Conservation (phyloP, 2,329 filamentous ascomycete genomes). For the Hypoxylon sp. region DNA sequence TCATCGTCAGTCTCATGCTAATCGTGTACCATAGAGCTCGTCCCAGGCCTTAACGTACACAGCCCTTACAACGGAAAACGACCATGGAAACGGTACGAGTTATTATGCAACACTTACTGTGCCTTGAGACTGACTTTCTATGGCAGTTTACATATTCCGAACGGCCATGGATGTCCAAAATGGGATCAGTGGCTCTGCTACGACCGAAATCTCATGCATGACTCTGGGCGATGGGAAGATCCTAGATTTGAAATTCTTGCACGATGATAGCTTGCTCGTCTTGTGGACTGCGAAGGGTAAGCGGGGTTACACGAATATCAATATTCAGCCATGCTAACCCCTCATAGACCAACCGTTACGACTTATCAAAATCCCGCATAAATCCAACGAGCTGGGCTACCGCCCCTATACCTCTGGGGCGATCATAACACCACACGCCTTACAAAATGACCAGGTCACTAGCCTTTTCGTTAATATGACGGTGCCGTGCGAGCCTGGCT, state of each 20-base stretch:
- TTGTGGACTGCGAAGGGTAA: slow-evolving; percentile 58
- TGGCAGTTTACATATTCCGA: slow-evolving; percentile 65
- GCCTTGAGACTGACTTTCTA: slow-evolving; percentile 3
- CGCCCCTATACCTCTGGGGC: slow-evolving; percentile 44
- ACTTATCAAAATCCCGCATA: slow-evolving; percentile 50
- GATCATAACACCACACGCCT: slow-evolving; percentile 37
- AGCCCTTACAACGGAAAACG: slow-evolving; percentile 52
- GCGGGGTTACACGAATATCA: background rate
- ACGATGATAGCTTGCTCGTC: slow-evolving; percentile 67
- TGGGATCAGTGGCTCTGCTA: slow-evolving; percentile 62
- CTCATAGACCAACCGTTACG: slow-evolving; percentile 38
- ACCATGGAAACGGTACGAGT: slow-evolving; percentile 49
- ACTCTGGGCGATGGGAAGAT: slow-evolving; percentile 55
- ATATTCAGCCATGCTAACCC: slow-evolving; percentile 8
- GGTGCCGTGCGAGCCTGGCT: slow-evolving; percentile 44
- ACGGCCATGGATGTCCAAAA: slow-evolving; percentile 62
- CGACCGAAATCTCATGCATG: slow-evolving; percentile 52
- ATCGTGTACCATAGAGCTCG: slow-evolving; percentile 44
- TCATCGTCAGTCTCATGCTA: slow-evolving; percentile 15
- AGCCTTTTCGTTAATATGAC: slow-evolving; percentile 42
- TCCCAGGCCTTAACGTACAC: slow-evolving; percentile 50
- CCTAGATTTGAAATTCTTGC: slow-evolving; percentile 73
- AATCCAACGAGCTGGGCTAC: slow-evolving; percentile 50
- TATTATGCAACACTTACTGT: background rate
- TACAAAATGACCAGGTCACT: slow-evolving; percentile 45